Conservation (phyloP, 257 asterid species). For the Jacaranda mimosifolia region DNA sequence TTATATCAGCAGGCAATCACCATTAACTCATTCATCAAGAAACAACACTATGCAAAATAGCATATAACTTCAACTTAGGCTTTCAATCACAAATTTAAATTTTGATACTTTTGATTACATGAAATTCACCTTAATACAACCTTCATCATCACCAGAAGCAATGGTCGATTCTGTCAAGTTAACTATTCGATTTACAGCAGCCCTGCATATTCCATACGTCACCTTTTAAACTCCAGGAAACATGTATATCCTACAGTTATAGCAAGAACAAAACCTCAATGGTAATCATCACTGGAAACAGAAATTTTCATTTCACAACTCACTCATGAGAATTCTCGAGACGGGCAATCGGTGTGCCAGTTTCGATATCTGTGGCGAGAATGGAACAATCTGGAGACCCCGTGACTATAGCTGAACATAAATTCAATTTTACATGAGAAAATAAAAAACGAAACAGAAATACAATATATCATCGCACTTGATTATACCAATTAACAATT, state of each 20-base stretch:
- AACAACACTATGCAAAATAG: constrained; percentile 21
- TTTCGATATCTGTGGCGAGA: constrained; percentile 90
- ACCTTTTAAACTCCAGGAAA: constrained; percentile 14
- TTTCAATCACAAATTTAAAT: background rate
- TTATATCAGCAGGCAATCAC: background rate
- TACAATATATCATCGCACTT: background rate
- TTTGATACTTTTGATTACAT: constrained; percentile 11
- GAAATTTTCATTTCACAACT: constrained; percentile 36
- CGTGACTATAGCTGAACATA: constrained; percentile 70
- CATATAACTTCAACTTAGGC: constrained; percentile 5
- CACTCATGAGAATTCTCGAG: constrained; percentile 86
- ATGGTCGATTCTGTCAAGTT: constrained; percentile 80
- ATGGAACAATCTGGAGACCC: constrained; percentile 94
- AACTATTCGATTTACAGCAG: constrained; percentile 82
- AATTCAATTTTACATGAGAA: constrained; percentile 19
- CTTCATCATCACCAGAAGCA: constrained; percentile 95
- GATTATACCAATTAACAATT: background rate
- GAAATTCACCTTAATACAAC: constrained; percentile 79
- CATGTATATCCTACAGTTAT: background rate
- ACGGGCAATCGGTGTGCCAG: constrained; percentile 74
- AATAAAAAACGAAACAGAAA: background rate
- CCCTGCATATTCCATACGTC: constrained; percentile 52
- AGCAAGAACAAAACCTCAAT: background rate
- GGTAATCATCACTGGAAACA: background rate
- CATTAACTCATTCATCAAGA: background rate